Conservation (phyloP, 371 early-diverging fungal genomes). For the Mortierella sp. region DNA sequence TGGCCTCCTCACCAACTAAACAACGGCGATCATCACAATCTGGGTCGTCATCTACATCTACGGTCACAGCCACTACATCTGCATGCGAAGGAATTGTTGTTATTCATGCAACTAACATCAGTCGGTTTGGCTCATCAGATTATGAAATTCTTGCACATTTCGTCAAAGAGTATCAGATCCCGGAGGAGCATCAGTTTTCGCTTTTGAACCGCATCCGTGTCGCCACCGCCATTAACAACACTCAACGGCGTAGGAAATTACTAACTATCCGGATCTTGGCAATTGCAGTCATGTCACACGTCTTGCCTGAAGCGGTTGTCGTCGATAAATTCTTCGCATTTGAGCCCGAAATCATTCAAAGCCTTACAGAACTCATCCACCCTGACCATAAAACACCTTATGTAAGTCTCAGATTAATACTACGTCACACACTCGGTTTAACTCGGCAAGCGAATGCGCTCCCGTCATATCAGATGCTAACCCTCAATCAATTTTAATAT, state of each 20-base stretch:
- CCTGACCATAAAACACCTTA: slow-evolving; percentile 74
- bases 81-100: slow-evolving; percentile 59
- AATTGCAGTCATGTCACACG: slow-evolving; percentile 79
- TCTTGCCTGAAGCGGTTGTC: slow-evolving; percentile 76
- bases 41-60: slow-evolving; percentile 23
- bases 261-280: slow-evolving; percentile 84
- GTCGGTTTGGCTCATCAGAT: slow-evolving; percentile 40
- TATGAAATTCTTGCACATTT: slow-evolving; percentile 52
- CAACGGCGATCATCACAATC: slow-evolving; percentile 38
- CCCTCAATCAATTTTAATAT: neutral
- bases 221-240: slow-evolving; percentile 69
- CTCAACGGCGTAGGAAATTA: slow-evolving; percentile 65
- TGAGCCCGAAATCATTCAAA: slow-evolving; percentile 86
- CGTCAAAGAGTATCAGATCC: slow-evolving; percentile 71
- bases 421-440: neutral
- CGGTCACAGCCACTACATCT: slow-evolving; percentile 20
- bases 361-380: slow-evolving; percentile 82
- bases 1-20: slow-evolving; percentile 17
- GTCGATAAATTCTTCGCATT: slow-evolving; percentile 83
- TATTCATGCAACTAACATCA: slow-evolving; percentile 56
- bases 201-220: slow-evolving; percentile 86
- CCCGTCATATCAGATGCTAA: neutral
- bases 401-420: slow-evolving; percentile 47
- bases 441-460: neutral
- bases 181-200: slow-evolving; percentile 80